Base-by-base conservation (phyloP, 192 early-diverging fungal species). In the Mortierella antarctica region DNA sequence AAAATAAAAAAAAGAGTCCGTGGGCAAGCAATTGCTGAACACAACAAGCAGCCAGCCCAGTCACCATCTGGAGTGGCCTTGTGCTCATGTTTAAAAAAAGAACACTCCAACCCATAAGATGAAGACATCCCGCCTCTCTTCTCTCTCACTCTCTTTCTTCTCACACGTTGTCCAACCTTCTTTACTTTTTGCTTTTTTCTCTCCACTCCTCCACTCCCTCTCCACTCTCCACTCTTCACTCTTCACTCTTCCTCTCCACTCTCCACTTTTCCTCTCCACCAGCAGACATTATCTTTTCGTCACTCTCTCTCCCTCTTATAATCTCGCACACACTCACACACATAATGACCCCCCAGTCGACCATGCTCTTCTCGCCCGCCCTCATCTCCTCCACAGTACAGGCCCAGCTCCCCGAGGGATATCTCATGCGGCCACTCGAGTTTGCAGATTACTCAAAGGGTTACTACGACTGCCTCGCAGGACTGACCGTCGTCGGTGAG, bases 381-480 rank as follows among this genome's bases (percentile, higher is more conserved):
- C 86, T 94, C 59, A 95, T 96, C 77, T 95, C 93, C 51, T 54
- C 86, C 15, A 79, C 90, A 5, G 87, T 93, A 9, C 85, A 82
- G 53, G 83, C 74, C 7, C 65, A 81, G 42, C 83, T 96, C 41
- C 91, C 91, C 21, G 71, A 79, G 18, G 93, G 91, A 52, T 94
- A 95, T 82, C 62, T 84, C 7, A 77, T 97, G 18, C 86, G 97
- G 7, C 95, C 97, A 0, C 88, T 98, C 18, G 87, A 87, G 65
- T 74, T 86, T 47, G 83, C 86, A 13, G 97, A 98, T 83, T 96
- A 90, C 78, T 86, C 91, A 77, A 96, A 95, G 79, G 94, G 91
- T 39, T 79, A 86, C 59, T 71, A 89, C 41, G 86, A 92, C 52
- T 89, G 88, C 58, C 87, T 97, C 7, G 84, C 89, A 5, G 91